Base-by-base conservation (phyloP, 1,139 yeast species). In the Scheffersomyces stambukii region DNA sequence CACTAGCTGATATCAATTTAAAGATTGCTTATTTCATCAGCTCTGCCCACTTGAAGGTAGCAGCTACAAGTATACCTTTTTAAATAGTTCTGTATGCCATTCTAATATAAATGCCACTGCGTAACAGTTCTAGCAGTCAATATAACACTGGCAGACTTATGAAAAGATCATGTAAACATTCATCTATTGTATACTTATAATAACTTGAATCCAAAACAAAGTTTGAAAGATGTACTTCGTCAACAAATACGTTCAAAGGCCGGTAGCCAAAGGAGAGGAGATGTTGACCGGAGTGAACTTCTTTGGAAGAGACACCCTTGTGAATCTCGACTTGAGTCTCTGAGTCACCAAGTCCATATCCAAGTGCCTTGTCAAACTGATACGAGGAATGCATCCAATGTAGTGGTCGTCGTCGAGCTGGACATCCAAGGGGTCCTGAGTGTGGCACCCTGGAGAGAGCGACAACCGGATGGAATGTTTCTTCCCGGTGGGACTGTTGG, bases 381-480 rank as follows among this genome's bases (percentile, higher is more conserved):
- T 76, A 46, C 91, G 76, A 21, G 96, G 95, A 43, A 91, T 93
- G 50, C 96, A 91, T 11, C 96, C 91, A 42, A 93, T 91, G 58
- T 93, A 91, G 57, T 93, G 99, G 54, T 88, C 91, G 29, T 88
- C 93, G 57, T 93, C 98, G 27, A 93, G 68, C 57, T 91, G 96
- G 25, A 93, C 95, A 59, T 93, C 98, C 40, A 93, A 68, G 11
- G 98, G 98, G 56, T 91, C 95, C 48, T 88, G 95, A 0, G 97
- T 88, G 56, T 93, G 96, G 57, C 98, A 93, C 19, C 99, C 99
- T 1, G 98, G 97, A 2, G 96, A 84, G 43, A 93, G 70, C 11
- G 94, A 81, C 38, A 93, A 70, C 46, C 97, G 73, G 30, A 93
- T 81, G 2, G 95, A 80, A 52, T 88, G 95, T 44, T 83, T 82